Percentiles rank a stretch among this genome's conserved stretches.
phyloP scores from a whole-genome alignment of 2,329 filamentous ascomycete species.

The Leptographium lundbergii region DNA sequence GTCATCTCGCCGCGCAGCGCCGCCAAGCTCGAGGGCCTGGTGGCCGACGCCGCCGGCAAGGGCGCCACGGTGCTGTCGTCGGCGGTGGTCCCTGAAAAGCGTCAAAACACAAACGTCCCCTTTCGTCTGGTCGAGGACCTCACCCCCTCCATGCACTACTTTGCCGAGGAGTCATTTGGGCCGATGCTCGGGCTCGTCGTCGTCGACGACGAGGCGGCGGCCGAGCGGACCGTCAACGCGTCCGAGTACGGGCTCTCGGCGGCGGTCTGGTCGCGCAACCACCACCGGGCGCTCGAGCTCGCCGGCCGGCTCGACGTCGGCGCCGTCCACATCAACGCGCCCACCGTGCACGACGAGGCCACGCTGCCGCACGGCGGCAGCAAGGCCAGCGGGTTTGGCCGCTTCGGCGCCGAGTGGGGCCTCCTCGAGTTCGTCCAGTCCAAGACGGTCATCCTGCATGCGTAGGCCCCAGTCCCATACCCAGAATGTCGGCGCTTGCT shows the following conservation, averaged over 20 bases:
- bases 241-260: slow-evolving; percentile 65
- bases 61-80: slow-evolving; percentile 40
- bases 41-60: slow-evolving; percentile 54
- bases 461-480: not conserved
- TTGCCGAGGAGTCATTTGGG: slow-evolving; percentile 63
- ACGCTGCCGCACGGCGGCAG: slow-evolving; percentile 52
- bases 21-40: slow-evolving; percentile 54
- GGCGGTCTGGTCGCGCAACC: slow-evolving; percentile 60
- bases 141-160: slow-evolving; percentile 60
- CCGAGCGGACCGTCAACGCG: slow-evolving; percentile 62
- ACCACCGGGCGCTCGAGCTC: slow-evolving; percentile 45
- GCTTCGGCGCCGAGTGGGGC: slow-evolving; percentile 27
- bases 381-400: slow-evolving; percentile 51
- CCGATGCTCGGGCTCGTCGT: slow-evolving; percentile 57
- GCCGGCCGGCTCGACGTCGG: slow-evolving; percentile 53
- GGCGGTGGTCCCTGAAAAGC: no score
- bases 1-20: slow-evolving; percentile 38
- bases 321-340: slow-evolving; percentile 53
- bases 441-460: slow-evolving; percentile 3
- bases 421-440: slow-evolving; percentile 3
- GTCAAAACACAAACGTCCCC: slow-evolving; percentile 32
- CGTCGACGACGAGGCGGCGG: slow-evolving; percentile 57
- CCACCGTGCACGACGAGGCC: slow-evolving; percentile 53
- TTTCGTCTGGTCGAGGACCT: slow-evolving; percentile 49
- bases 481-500: no score